These are phyloP conservation scores for Chrysoporthe cubensis DNA, from an alignment of 2,329 filamentous ascomycete genomes.

Conservation along the genomic window DNA sequence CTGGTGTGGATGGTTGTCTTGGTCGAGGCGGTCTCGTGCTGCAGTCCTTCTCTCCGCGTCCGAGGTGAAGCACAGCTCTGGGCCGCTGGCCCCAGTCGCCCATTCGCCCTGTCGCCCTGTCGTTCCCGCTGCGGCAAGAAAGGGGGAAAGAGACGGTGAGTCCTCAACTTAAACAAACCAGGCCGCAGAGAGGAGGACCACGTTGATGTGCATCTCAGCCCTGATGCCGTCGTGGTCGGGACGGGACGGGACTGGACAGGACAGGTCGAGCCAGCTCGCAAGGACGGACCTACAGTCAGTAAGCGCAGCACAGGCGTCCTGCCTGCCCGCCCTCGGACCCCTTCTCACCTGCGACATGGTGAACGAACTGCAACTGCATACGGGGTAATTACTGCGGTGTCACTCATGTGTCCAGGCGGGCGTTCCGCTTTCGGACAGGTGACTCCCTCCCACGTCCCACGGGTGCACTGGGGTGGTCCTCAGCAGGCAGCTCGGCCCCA, in stretches of 20 bases:
- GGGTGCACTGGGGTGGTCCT: background rate
- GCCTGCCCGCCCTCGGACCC: background rate
- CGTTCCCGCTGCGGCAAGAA: background rate
- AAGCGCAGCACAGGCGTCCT: too few species aligned
- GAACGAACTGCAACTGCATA: too few species aligned
- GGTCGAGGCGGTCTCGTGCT: background rate
- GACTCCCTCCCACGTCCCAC: background rate
- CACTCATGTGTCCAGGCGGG: too few species aligned
- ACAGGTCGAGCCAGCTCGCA: background rate
- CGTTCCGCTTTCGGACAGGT: constrained; percentile 4
- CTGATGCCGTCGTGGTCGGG: background rate
- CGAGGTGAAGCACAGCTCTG: too few species aligned
- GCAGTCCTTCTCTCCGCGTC: too few species aligned
- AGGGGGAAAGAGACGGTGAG: constrained; percentile 11
- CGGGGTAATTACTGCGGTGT: too few species aligned
- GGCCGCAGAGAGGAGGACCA: background rate
- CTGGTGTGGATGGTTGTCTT: background rate
- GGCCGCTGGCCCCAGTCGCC: background rate
- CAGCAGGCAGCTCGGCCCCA: background rate
- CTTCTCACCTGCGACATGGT: background rate
- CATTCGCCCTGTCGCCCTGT: background rate
- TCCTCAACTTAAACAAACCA: background rate
- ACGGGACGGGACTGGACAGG: background rate
- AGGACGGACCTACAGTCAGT: too few species aligned
- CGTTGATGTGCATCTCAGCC: constrained; percentile 12